A percentile compares a stretch with the other conserved stretches of the same genome.
phyloP scores from a whole-genome alignment of 257 asterid genomes.

The Gentiana macrophylla region DNA sequence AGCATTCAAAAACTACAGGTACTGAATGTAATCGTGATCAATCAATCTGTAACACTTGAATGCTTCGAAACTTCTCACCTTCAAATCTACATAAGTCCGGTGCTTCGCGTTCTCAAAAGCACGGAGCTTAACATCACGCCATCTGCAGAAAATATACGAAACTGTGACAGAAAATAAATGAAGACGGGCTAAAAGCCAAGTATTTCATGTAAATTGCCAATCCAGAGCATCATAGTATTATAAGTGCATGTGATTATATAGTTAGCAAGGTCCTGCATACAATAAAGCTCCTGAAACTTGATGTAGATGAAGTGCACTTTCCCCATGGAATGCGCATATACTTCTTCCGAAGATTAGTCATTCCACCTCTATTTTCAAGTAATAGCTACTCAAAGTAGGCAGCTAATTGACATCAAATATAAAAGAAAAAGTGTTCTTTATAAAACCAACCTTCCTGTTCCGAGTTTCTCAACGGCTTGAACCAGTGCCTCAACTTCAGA shows the following conservation, averaged over 20 bases:
- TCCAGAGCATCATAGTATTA: too few relatives aligned
- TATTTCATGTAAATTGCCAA: too few relatives aligned
- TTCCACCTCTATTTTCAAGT: too few relatives aligned
- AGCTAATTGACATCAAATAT: too few relatives aligned
- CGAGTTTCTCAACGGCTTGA: conserved; percentile 96
- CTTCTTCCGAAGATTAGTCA: too few relatives aligned
- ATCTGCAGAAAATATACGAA: conserved; percentile 36
- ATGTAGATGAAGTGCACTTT: too few relatives aligned
- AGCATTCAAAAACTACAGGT: neutral
- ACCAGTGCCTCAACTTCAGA: conserved; percentile 93
- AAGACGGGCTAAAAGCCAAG: neutral
- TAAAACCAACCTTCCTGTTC: conserved; percentile 74
- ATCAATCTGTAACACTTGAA: neutral
- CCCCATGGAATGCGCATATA: too few relatives aligned
- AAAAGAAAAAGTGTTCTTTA: neutral
- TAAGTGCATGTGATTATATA: too few relatives aligned
- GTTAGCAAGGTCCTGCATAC: too few relatives aligned
- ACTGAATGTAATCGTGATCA: neutral
- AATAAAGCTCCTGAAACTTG: too few relatives aligned
- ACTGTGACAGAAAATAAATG: neutral
- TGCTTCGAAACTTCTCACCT: conserved; percentile 32
- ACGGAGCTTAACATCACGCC: conserved; percentile 94
- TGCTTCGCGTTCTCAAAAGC: conserved; percentile 87
- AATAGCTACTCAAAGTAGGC: too few relatives aligned
- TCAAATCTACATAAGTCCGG: conserved; percentile 89